phyloP scores from a whole-genome alignment of 805 yeast genomes.

The Ogataea paradorogensis region DNA sequence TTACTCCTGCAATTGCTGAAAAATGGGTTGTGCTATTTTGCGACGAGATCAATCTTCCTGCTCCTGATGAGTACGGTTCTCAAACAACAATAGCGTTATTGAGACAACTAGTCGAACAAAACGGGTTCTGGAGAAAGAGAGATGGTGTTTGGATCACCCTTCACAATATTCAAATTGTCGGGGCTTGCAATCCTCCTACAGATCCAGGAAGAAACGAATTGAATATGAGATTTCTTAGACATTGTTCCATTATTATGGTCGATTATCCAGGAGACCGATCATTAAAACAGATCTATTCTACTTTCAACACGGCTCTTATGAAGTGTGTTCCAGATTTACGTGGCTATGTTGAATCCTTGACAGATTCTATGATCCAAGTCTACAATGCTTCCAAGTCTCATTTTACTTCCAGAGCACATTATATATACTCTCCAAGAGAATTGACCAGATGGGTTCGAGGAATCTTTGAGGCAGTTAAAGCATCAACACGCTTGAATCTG shows the following conservation, averaged over 20 bases:
- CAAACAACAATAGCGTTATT: slow-evolving; percentile 69
- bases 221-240: slow-evolving; percentile 62
- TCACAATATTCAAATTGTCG: slow-evolving; percentile 74
- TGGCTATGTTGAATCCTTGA: slow-evolving; percentile 50
- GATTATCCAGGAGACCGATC: slow-evolving; percentile 74
- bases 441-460: slow-evolving; percentile 85
- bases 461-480: slow-evolving; percentile 40
- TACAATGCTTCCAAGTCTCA: slow-evolving; percentile 43
- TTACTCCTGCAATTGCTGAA: slow-evolving; percentile 60
- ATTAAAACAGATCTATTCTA: slow-evolving; percentile 60
- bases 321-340: slow-evolving; percentile 58
- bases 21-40: slow-evolving; percentile 81
- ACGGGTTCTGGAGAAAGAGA: slow-evolving; percentile 70
- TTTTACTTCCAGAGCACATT: slow-evolving; percentile 54
- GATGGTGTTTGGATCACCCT: slow-evolving; percentile 66
- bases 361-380: slow-evolving; percentile 64
- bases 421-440: slow-evolving; percentile 85
- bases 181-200: slow-evolving; percentile 89
- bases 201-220: slow-evolving; percentile 70
- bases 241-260: slow-evolving; percentile 62
- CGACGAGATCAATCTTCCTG: slow-evolving; percentile 87
- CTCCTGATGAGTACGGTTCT: slow-evolving; percentile 65
- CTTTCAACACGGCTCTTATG: slow-evolving; percentile 55
- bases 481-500: slow-evolving; percentile 31
- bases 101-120: slow-evolving; percentile 67